Evolutionary conservation across 495 filamentous ascomycete species (phyloP).

Genomic region (Podospora comata): DNA sequence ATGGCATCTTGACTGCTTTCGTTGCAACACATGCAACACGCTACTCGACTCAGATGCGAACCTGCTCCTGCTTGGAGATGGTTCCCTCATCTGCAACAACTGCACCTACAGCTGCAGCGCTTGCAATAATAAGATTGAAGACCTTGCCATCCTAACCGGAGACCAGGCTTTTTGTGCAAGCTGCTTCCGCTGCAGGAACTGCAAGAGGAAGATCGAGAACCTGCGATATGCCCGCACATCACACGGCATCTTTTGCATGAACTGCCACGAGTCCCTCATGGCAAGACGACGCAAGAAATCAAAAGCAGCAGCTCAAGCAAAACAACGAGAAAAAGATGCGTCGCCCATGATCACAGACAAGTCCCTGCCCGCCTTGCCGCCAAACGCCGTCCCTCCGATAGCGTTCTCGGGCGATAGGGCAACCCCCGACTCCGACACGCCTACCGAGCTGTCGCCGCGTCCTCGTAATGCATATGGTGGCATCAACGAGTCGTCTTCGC

Average conservation of each 20-base stretch:
- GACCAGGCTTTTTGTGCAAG: conserved; percentile 98
- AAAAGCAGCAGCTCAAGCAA: conserved; percentile 59
- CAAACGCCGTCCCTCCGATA: conserved; percentile 60
- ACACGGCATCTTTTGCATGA: conserved; percentile 99
- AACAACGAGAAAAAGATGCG: conserved; percentile 57
- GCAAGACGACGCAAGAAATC: conserved; percentile 87
- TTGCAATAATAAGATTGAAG: conserved; percentile 96
- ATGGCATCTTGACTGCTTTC: conserved; percentile 99
- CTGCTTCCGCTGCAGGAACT: conserved; percentile 96
- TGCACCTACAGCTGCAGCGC: conserved; percentile 99
- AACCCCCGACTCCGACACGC: conserved; percentile 71
- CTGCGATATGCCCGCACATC: conserved; percentile 96
- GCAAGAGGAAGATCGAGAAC: conserved; percentile 98
- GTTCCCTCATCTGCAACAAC: conserved; percentile 97
- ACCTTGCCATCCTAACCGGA: conserved; percentile 94
- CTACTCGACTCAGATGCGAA: conserved; percentile 98
- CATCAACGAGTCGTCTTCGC: conserved; percentile 47
- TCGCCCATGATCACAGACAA: conserved; percentile 80
- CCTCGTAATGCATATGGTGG: conserved; percentile 51
- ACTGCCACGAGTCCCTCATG: conserved; percentile 98
- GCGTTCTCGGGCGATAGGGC: conserved; percentile 64
- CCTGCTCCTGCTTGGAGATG: conserved; percentile 93
- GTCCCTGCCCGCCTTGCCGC: conserved; percentile 86
- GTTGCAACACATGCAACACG: conserved; percentile 93
- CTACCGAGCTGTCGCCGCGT: conserved; percentile 67